Conservation (phyloP, 257 asterid genomes). For the Solanum tarijense region DNA sequence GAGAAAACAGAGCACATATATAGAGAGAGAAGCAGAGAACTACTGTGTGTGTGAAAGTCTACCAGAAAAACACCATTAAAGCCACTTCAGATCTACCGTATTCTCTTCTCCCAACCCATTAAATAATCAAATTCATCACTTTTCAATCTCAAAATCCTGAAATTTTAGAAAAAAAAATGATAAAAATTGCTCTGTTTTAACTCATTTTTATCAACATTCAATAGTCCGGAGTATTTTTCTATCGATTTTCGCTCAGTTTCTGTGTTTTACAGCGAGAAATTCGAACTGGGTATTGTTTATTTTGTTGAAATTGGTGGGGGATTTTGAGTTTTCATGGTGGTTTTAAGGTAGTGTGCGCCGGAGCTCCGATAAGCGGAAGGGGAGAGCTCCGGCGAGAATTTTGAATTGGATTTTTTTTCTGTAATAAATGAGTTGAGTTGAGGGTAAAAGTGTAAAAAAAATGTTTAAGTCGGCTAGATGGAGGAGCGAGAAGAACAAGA, state of each 20-base stretch:
- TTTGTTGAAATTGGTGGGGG: not conserved
- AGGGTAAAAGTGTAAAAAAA: constrained; percentile 14
- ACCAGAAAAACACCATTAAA: not conserved
- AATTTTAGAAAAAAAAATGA: not conserved
- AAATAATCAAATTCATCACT: constrained; percentile 1
- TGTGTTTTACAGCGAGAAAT: not conserved
- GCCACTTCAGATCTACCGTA: constrained; percentile 29
- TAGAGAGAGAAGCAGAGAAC: not conserved
- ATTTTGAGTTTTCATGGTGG: constrained; percentile 13
- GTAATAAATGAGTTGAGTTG: constrained; percentile 8
- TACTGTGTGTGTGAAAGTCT: not conserved
- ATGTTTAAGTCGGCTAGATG: constrained; percentile 90
- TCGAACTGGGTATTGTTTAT: constrained; percentile 12
- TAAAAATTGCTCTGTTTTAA: not conserved
- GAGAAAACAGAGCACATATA: not conserved
- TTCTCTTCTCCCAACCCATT: constrained; percentile 4
- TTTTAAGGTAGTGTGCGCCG: constrained; percentile 49
- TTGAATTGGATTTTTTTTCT: not conserved
- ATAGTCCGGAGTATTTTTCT: not conserved
- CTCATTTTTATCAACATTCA: not conserved
- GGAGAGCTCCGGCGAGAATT: constrained; percentile 37
- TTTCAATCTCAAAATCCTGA: constrained; percentile 9
- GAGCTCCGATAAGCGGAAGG: constrained; percentile 46
- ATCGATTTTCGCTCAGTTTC: not conserved
- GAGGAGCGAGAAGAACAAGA: constrained; percentile 90